A percentile compares a stretch with the other conserved stretches of the same genome.
These are phyloP conservation scores for Globisporangium radiosum DNA, from an alignment of 352 stramenopile genomes.

Conservation along the genomic window DNA sequence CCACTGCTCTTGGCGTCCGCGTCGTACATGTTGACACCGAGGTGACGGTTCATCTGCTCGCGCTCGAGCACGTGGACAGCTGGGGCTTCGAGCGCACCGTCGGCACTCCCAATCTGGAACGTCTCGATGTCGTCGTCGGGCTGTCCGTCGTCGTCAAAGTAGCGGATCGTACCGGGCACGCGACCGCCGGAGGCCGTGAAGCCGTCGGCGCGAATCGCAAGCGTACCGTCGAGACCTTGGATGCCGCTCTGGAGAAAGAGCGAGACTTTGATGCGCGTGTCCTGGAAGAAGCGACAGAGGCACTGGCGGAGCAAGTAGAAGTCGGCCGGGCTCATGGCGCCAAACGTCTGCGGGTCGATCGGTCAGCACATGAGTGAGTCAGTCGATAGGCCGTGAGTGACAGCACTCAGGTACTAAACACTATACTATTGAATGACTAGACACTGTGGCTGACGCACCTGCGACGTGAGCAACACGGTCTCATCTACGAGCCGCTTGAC, in stretches of 20 bases:
- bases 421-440: not conserved
- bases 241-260: slow-evolving; percentile 88
- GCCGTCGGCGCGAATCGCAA: slow-evolving; percentile 72
- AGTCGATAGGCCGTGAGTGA: too few relatives aligned
- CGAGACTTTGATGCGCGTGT: slow-evolving; percentile 88
- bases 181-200: slow-evolving; percentile 59
- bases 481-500: slow-evolving; percentile 70
- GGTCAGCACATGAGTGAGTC: not conserved
- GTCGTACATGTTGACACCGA: slow-evolving; percentile 84
- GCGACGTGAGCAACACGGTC: slow-evolving; percentile 67
- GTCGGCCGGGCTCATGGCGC: slow-evolving; percentile 48
- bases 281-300: slow-evolving; percentile 87
- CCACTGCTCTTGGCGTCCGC: slow-evolving; percentile 46
- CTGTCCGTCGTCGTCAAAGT: slow-evolving; percentile 57
- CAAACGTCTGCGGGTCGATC: slow-evolving; percentile 36
- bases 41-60: slow-evolving; percentile 44
- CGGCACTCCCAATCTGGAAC: slow-evolving; percentile 49
- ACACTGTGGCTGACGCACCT: slow-evolving; percentile 17
- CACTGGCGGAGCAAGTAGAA: slow-evolving; percentile 84
- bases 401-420: too few relatives aligned
- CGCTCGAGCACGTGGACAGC: slow-evolving; percentile 49
- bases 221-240: slow-evolving; percentile 76
- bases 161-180: slow-evolving; percentile 59
- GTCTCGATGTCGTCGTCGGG: slow-evolving; percentile 55
- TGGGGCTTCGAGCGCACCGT: slow-evolving; percentile 42